Evolutionary conservation across 805 yeast genomes (phyloP), one percentile per base, ranked within the genome.

Genomic region (Torulaspora quercuum): DNA sequence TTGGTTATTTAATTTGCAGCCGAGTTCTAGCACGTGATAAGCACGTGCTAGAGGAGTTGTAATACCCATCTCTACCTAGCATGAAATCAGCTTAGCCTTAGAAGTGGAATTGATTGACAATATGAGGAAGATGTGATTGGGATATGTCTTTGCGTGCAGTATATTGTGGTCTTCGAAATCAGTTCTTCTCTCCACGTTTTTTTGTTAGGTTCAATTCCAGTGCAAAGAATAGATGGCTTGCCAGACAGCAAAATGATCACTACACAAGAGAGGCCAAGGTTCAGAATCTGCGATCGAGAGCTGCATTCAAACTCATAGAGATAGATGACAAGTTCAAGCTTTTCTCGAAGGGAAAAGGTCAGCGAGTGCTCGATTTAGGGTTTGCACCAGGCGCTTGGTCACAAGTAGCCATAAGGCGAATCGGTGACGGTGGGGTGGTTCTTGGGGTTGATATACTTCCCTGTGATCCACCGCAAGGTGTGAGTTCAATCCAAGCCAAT

Each of bases 371-470:
- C 4, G 98, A 92, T 64, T 64, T 92, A 29, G 95, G 96, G 0
- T 88, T 78, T 58, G 95, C 95, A 0, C 96, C 96, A 0, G 96
- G 96, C 0, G 88, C 95, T 3, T 87, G 96, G 96, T 76, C 90
- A 6, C 95, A 87, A 55, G 89, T 86, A 1, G 89, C 90, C 0
- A 63, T 73, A 6, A 75, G 74, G 35, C 58, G 73, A 37, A 69
- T 78, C 1, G 52, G 59, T 12, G 70, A 71, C 1, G 54, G 63
- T 2, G 81, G 87, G 1, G 64, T 69, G 13, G 76, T 87, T 3
- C 55, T 87, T 8, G 96, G 96, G 4, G 84, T 88, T 7, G 96
- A 92, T 61, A 69, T 92, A 21, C 67, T 90, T 13, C 82, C 85
- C 6, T 75, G 80, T 35, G 69, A 72, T 11, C 96, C 97, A 0